A percentile compares a stretch with the other conserved stretches of the same genome.
phyloP scores from a whole-genome alignment of 169 alveolate genomes.

The Plasmodium reichenowi region DNA sequence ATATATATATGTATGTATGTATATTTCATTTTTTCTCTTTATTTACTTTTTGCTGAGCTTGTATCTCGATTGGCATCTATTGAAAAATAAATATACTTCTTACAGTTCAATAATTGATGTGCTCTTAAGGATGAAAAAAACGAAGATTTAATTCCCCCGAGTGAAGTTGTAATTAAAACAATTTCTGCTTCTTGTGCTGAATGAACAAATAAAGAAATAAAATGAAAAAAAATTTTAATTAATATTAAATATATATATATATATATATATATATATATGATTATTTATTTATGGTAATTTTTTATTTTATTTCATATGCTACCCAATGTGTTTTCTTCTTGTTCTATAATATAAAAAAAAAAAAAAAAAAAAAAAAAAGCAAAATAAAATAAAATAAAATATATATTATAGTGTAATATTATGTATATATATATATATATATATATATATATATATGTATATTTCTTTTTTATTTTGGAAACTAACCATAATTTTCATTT shows the following conservation, averaged over 20 bases:
- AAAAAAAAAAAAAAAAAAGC: constrained; percentile 4
- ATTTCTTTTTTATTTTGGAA: background rate
- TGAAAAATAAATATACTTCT: constrained; percentile 89
- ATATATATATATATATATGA: background rate
- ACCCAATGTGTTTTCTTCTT: constrained; percentile 23
- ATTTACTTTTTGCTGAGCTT: constrained; percentile 87
- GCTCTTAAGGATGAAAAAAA: constrained; percentile 89
- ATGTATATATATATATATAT: no score
- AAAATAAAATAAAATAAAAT: no score
- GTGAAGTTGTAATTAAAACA: constrained; percentile 87
- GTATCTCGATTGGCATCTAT: constrained; percentile 90
- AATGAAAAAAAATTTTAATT: background rate
- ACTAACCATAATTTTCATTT: constrained; percentile 35
- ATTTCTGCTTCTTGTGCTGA: constrained; percentile 86
- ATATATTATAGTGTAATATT: no score
- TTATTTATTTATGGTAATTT: background rate
- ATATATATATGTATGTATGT: no score
- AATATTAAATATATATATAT: background rate
- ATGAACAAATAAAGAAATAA: background rate
- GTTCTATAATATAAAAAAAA: constrained; percentile 40
- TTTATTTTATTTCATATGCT: constrained; percentile 16
- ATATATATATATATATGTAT: background rate
- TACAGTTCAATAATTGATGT: constrained; percentile 88
- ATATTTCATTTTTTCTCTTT: background rate
- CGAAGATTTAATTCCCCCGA: constrained; percentile 88